Evolutionary conservation across 129 eudicot species (phyloP).

Genomic region (Cynara cardunculus): DNA sequence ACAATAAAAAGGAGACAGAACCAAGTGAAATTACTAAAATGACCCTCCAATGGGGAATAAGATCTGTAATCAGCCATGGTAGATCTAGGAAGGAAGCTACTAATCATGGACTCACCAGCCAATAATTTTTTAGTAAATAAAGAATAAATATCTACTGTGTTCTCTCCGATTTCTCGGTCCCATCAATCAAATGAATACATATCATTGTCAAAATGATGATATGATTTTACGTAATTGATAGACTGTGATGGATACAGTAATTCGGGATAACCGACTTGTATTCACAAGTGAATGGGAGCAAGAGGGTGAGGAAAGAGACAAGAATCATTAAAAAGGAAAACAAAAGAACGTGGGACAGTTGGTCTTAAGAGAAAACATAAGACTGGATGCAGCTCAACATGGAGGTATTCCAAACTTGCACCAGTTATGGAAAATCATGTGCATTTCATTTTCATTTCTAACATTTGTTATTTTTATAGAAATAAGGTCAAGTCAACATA

Average conservation of each 20-base stretch:
- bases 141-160: not conserved
- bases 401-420: conserved; percentile 30
- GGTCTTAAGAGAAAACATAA: conserved; percentile 27
- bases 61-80: conserved; percentile 19
- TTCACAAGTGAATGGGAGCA: not conserved
- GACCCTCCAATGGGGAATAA: conserved; percentile 18
- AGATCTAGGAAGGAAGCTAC: conserved; percentile 29
- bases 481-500: no score
- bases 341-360: conserved; percentile 52
- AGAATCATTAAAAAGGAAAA: conserved; percentile 18
- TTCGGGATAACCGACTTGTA: not conserved
- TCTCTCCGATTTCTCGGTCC: no score
- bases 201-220: no score
- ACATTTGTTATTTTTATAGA: not conserved
- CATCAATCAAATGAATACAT: no score
- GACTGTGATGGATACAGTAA: no score
- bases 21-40: conserved; percentile 14
- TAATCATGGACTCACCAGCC: conserved; percentile 4
- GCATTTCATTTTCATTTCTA: no score
- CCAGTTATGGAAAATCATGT: conserved; percentile 27
- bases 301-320: conserved; percentile 20
- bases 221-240: no score
- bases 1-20: conserved; percentile 11
- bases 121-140: conserved; percentile 22
- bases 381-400: conserved; percentile 45